These are phyloP conservation scores for Aspergillus hortae DNA, from an alignment of 2,329 filamentous ascomycete species.

Conservation along the genomic window DNA sequence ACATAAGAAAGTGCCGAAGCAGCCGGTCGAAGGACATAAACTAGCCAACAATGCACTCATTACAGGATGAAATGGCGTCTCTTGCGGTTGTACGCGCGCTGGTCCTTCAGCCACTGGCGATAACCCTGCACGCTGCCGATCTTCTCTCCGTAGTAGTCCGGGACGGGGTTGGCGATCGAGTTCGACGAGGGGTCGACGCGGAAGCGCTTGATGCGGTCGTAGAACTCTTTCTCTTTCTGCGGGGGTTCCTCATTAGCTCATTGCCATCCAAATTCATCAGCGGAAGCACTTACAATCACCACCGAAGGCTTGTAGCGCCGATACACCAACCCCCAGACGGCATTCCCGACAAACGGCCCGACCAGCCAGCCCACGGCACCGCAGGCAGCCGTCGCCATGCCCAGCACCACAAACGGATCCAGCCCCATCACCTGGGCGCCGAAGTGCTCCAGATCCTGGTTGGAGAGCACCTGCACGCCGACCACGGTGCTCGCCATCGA, in stretches of 20 bases:
- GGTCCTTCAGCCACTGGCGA: constrained; percentile 94
- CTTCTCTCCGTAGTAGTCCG: constrained; percentile 98
- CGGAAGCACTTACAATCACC: constrained; percentile 54
- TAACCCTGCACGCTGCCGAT: constrained; percentile 91
- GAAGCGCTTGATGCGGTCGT: constrained; percentile 83
- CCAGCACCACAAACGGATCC: constrained; percentile 83
- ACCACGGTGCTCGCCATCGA: constrained; percentile 59
- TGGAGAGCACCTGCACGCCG: constrained; percentile 56
- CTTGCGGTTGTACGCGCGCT: constrained; percentile 95
- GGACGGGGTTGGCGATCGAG: constrained; percentile 86
- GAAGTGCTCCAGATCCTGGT: constrained; percentile 64
- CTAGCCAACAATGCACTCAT: constrained; percentile 8
- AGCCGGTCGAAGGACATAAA: not conserved
- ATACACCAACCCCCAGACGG: constrained; percentile 74
- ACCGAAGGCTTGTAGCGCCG: constrained; percentile 69
- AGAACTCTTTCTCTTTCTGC: constrained; percentile 92
- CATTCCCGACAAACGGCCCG: constrained; percentile 77
- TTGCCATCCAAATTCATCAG: not conserved
- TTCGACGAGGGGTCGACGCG: constrained; percentile 87
- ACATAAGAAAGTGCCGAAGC: not conserved
- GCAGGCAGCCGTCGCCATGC: constrained; percentile 71
- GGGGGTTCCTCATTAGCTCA: too few relatives aligned
- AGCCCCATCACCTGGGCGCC: constrained; percentile 71
- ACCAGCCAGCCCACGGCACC: constrained; percentile 82
- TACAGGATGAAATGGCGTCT: constrained; percentile 47